Evolutionary conservation across 2,329 filamentous ascomycete genomes (phyloP).

Genomic region (Alternaria sp.): DNA sequence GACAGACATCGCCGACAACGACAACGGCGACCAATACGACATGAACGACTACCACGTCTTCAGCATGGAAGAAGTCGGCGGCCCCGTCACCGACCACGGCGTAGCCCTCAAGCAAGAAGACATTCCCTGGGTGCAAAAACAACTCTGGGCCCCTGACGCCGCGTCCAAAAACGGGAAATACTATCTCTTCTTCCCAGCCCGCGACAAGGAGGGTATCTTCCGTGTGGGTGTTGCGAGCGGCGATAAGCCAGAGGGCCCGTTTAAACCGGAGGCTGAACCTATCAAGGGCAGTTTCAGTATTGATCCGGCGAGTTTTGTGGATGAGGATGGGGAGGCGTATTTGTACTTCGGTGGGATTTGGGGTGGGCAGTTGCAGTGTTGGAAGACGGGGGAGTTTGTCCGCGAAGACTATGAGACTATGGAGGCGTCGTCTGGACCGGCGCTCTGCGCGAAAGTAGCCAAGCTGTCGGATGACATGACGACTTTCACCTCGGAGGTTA

Average conservation of each 20-base stretch:
- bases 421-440: constrained; percentile 51
- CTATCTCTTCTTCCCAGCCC: constrained; percentile 79
- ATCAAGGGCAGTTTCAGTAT: constrained; percentile 77
- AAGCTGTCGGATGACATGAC: constrained; percentile 70
- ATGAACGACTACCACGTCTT: constrained; percentile 87
- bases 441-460: constrained; percentile 71
- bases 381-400: constrained; percentile 67
- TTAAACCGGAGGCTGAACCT: constrained; percentile 66
- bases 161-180: constrained; percentile 72
- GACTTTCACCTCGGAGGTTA: constrained; percentile 61
- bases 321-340: constrained; percentile 69
- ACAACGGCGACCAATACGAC: constrained; percentile 86
- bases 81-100: constrained; percentile 73
- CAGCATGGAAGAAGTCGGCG: constrained; percentile 63
- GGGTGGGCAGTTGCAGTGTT: constrained; percentile 83
- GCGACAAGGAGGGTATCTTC: constrained; percentile 73
- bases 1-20: constrained; percentile 76
- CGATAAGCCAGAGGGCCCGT: constrained; percentile 71
- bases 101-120: constrained; percentile 69
- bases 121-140: constrained; percentile 78
- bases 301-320: constrained; percentile 77
- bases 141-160: constrained; percentile 82
- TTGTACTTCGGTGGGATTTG: constrained; percentile 81
- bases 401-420: constrained; percentile 29
- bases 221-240: constrained; percentile 74